Evolutionary conservation across 345 rosid species (phyloP).

Genomic region (Arabidopsis suecica): DNA sequence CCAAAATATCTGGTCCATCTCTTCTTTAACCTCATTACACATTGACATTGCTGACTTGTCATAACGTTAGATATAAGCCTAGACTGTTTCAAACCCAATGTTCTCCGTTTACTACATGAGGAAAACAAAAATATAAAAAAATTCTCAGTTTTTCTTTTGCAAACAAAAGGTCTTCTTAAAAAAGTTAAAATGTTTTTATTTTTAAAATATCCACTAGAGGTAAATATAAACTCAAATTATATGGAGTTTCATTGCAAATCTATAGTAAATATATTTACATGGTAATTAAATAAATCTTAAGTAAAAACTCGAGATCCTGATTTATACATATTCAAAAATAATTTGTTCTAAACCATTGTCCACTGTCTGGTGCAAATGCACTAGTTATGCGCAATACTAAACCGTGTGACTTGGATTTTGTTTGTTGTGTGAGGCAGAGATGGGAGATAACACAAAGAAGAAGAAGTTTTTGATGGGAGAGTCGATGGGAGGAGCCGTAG

Average conservation of each 20-base stretch:
- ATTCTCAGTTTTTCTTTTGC: background rate
- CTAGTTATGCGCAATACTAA: background rate
- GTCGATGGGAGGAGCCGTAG: conserved; percentile 93
- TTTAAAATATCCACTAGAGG: background rate
- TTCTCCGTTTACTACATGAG: conserved; percentile 3
- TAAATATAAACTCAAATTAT: background rate
- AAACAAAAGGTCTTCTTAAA: background rate
- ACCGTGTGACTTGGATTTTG: background rate
- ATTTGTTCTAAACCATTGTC: background rate
- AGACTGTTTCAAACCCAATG: background rate
- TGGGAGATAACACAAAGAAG: conserved; percentile 60
- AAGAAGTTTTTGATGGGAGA: conserved; percentile 80
- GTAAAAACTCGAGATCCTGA: background rate
- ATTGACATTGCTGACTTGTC: conserved; percentile 17
- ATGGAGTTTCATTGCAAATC: background rate
- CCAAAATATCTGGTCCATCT: conserved; percentile 58
- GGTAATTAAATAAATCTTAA: background rate
- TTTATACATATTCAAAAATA: no score
- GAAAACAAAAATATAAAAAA: background rate
- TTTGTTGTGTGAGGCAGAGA: conserved; percentile 48
- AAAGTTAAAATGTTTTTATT: background rate
- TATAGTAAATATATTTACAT: background rate
- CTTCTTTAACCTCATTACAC: conserved; percentile 14
- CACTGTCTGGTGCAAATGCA: background rate
- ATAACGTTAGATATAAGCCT: background rate